A percentile compares a stretch with the other conserved stretches of the same genome.
Conservation (phyloP, 257 asterid species). For the Cordia subcordata region DNA sequence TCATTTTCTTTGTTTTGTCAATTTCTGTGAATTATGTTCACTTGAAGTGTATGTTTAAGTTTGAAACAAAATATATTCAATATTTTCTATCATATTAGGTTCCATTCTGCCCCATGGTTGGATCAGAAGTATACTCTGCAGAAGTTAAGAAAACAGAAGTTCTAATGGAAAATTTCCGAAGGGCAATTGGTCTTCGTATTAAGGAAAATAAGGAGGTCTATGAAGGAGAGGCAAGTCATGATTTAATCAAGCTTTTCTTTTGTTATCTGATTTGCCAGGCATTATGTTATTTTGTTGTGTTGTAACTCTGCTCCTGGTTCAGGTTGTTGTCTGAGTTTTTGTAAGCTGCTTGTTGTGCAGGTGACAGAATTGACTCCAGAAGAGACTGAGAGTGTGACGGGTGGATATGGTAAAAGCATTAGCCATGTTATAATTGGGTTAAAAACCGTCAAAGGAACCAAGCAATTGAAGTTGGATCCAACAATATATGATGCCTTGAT, state of each 20-base stretch:
- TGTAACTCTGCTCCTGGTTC: not conserved
- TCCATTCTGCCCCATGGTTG: slow-evolving; percentile 99
- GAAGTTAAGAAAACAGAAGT: slow-evolving; percentile 98
- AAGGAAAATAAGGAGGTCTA: slow-evolving; percentile 97
- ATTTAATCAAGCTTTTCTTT: not conserved
- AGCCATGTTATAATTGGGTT: slow-evolving; percentile 93
- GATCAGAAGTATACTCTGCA: slow-evolving; percentile 96
- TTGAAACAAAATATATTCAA: too few relatives aligned
- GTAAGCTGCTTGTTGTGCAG: slow-evolving; percentile 26
- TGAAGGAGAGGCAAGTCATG: slow-evolving; percentile 80
- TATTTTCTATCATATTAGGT: slow-evolving; percentile 36
- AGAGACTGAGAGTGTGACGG: slow-evolving; percentile 86
- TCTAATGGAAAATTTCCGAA: slow-evolving; percentile 84
- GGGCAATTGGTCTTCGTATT: slow-evolving; percentile 94
- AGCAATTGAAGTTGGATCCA: slow-evolving; percentile 90
- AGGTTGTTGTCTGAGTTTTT: not conserved
- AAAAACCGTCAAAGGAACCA: slow-evolving; percentile 93
- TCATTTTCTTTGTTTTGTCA: not conserved
- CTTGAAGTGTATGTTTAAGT: not conserved
- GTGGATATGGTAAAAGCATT: slow-evolving; percentile 92
- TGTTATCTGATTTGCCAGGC: not conserved
- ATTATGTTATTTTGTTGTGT: not conserved
- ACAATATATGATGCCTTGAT: slow-evolving; percentile 90
- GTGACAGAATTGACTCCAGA: slow-evolving; percentile 95
- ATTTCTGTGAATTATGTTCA: not conserved